Evolutionary conservation across 2,329 filamentous ascomycete genomes (phyloP).

Genomic region (Talaromyces albobiverticillius): DNA sequence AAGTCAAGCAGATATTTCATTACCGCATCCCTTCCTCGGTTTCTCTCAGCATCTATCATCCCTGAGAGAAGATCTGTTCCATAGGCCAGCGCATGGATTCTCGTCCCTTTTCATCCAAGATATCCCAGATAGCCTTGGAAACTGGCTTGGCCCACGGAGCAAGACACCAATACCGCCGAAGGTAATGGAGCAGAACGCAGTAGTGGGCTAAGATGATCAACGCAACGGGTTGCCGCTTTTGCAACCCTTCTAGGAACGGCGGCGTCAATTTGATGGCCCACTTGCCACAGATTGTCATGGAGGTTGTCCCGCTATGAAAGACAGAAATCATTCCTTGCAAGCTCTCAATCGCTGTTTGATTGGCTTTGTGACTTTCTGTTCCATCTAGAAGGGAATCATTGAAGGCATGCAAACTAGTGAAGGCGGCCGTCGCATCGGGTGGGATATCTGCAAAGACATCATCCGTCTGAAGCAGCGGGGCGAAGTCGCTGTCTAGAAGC

Average conservation of each 20-base stretch:
- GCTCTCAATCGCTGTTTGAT: conserved; percentile 25
- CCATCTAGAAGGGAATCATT: conserved; percentile 23
- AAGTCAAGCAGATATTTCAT: no score
- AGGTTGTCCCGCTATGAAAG: conserved; percentile 38
- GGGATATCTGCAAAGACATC: conserved; percentile 21
- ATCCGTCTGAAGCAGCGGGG: conserved; percentile 25
- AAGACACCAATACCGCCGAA: conserved; percentile 64
- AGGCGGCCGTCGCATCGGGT: conserved; percentile 18
- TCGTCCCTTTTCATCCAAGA: conserved; percentile 31
- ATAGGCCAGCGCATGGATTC: conserved; percentile 30
- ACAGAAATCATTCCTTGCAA: conserved; percentile 26
- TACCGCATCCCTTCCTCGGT: no score
- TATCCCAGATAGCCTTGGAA: conserved; percentile 56
- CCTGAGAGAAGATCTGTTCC: conserved; percentile 25
- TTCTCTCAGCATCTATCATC: no score
- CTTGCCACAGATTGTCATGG: conserved; percentile 45
- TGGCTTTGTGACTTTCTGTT: conserved; percentile 23
- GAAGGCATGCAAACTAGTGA: conserved; percentile 25
- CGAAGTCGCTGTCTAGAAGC: conserved; percentile 26
- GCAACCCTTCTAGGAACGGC: conserved; percentile 34
- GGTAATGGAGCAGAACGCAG: conserved; percentile 58
- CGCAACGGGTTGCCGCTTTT: conserved; percentile 35
- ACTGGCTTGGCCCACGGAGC: conserved; percentile 64
- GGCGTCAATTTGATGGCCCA: conserved; percentile 37
- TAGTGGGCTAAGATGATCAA: conserved; percentile 62